Evolutionary conservation across 192 early-diverging fungal genomes (phyloP).

Genomic region (Backusella liffmaniae): DNA sequence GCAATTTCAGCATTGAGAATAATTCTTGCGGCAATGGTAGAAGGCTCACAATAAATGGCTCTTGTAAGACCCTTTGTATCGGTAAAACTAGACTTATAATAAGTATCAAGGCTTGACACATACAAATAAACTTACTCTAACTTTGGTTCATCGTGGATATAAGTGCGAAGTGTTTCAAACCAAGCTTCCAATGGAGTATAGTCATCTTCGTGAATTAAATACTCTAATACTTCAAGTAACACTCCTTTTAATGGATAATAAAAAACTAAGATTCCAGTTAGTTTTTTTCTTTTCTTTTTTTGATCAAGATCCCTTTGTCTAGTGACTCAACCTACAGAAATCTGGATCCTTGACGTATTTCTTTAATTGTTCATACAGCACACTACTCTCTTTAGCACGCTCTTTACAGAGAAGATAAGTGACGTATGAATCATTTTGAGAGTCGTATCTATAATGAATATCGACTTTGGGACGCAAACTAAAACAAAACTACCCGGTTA

Average conservation of each 20-base stretch:
- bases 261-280: not conserved
- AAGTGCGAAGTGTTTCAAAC: not conserved
- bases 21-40: not conserved
- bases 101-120: not conserved
- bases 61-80: not conserved
- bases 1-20: not conserved
- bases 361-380: not conserved
- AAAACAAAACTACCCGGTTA: not conserved
- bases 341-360: slow-evolving; percentile 7
- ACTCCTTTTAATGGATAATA: not conserved
- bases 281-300: not conserved
- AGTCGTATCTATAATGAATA: not conserved
- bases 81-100: not conserved
- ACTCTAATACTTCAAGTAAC: slow-evolving; percentile 9
- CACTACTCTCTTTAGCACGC: not conserved
- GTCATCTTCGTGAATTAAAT: slow-evolving; percentile 10
- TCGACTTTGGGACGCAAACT: slow-evolving; percentile 9
- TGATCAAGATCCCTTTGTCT: too few relatives aligned
- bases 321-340: not conserved
- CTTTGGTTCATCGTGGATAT: not conserved
- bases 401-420: not conserved
- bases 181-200: not conserved
- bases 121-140: not conserved
- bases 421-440: not conserved
- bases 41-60: not conserved